Evolutionary conservation across 805 yeast species (phyloP).

Genomic region (Pichia paraexigua): DNA sequence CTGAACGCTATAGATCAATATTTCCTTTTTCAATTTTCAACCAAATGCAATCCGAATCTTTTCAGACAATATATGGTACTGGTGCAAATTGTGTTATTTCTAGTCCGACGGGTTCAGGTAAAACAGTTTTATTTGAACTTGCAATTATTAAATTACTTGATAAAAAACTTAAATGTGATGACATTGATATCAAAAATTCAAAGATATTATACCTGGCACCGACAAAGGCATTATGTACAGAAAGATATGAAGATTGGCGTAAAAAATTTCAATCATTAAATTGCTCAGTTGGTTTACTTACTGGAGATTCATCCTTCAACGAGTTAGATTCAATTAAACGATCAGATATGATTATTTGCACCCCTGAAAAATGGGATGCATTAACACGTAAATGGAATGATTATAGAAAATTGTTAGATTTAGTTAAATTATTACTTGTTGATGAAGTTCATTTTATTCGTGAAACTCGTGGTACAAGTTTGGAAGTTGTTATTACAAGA

Average conservation of each 20-base stretch:
- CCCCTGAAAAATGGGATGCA: slow-evolving; percentile 90
- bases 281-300: slow-evolving; percentile 72
- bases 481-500: slow-evolving; percentile 89
- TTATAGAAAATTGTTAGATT: slow-evolving; percentile 71
- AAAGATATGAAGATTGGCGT: slow-evolving; percentile 82
- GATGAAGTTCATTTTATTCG: slow-evolving; percentile 95
- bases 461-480: slow-evolving; percentile 95
- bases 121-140: slow-evolving; percentile 83
- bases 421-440: slow-evolving; percentile 75
- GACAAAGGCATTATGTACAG: slow-evolving; percentile 88
- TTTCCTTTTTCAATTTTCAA: slow-evolving; percentile 42
- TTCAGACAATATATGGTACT: slow-evolving; percentile 80
- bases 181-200: slow-evolving; percentile 70
- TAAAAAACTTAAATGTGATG: slow-evolving; percentile 9
- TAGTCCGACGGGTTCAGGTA: slow-evolving; percentile 98
- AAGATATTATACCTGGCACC: slow-evolving; percentile 92
- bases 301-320: slow-evolving; percentile 91
- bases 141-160: slow-evolving; percentile 40
- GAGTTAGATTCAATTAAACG: slow-evolving; percentile 69
- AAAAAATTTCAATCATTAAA: slow-evolving; percentile 78
- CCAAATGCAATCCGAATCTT: slow-evolving; percentile 82
- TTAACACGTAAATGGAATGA: slow-evolving; percentile 90
- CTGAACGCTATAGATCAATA: slow-evolving; percentile 30
- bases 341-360: slow-evolving; percentile 86
- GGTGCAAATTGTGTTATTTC: slow-evolving; percentile 91